A percentile compares a stretch with the other conserved stretches of the same genome.
phyloP scores from a whole-genome alignment of 495 filamentous ascomycete species.

The Zalerion maritima region DNA sequence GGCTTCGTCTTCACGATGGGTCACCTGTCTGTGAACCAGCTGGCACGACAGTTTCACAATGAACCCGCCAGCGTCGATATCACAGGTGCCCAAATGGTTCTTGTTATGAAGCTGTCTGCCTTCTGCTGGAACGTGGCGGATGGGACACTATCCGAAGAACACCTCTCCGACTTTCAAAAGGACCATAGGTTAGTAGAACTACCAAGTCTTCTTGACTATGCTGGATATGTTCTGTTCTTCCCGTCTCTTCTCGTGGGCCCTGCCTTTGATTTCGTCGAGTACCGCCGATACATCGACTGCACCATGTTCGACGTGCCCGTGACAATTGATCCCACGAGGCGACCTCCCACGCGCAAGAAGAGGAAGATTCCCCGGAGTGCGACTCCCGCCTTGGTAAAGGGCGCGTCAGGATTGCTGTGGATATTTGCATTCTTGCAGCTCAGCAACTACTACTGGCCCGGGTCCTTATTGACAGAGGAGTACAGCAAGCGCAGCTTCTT shows the following conservation, averaged over 20 bases:
- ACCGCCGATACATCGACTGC: conserved; percentile 81
- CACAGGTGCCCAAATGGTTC: conserved; percentile 93
- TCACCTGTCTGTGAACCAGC: conserved; percentile 84
- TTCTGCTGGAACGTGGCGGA: conserved; percentile 98
- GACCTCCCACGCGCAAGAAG: conserved; percentile 76
- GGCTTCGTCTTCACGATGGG: conserved; percentile 90
- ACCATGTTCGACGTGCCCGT: conserved; percentile 83
- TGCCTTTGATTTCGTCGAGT: conserved; percentile 87
- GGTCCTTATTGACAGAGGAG: conserved; percentile 41
- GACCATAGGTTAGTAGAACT: conserved; percentile 62
- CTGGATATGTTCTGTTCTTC: conserved; percentile 89
- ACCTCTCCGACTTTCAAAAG: conserved; percentile 74
- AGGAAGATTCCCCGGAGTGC: conserved; percentile 87
- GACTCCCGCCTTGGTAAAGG: conserved; percentile 70
- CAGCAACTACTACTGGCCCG: conserved; percentile 45
- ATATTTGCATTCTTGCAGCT: conserved; percentile 66
- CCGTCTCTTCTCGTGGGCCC: conserved; percentile 77
- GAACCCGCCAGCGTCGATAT: conserved; percentile 62
- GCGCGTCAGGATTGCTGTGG: conserved; percentile 57
- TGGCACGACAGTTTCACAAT: conserved; percentile 58
- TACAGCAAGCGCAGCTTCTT: conserved; percentile 55
- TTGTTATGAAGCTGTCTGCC: conserved; percentile 94
- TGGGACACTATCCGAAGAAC: conserved; percentile 60
- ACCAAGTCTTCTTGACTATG: conserved; percentile 62
- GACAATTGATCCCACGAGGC: conserved; percentile 61